A percentile compares a stretch with the other conserved stretches of the same genome.
Evolutionary conservation across 2,329 filamentous ascomycete species (phyloP).

Genomic region (Curvularia eragrostidis): DNA sequence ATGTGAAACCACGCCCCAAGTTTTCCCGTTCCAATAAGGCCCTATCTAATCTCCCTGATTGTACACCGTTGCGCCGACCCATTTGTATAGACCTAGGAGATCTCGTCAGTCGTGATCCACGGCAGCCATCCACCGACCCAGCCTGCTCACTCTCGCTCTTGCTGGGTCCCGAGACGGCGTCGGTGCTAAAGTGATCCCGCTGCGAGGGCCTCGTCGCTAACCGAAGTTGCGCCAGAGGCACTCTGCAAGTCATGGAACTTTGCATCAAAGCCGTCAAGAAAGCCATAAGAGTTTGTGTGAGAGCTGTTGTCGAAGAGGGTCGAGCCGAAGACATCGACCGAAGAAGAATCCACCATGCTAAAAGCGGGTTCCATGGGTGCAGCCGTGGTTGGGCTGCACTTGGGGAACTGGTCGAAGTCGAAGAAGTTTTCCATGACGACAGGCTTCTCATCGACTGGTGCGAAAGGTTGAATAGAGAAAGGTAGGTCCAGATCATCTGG

Average conservation of each 20-base stretch:
- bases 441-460: slow-evolving; percentile 50
- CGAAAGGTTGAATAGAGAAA: slow-evolving; percentile 47
- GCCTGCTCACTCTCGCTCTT: slow-evolving; percentile 29
- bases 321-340: slow-evolving; percentile 46
- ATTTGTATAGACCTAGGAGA: slow-evolving; percentile 38
- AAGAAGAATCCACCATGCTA: slow-evolving; percentile 41
- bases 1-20: slow-evolving; percentile 23
- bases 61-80: slow-evolving; percentile 37
- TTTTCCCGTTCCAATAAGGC: slow-evolving; percentile 20
- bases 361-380: slow-evolving; percentile 33
- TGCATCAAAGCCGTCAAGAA: slow-evolving; percentile 50
- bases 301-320: slow-evolving; percentile 41
- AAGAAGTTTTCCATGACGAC: slow-evolving; percentile 44
- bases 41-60: slow-evolving; percentile 31
- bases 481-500: slow-evolving; percentile 45
- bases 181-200: slow-evolving; percentile 46
- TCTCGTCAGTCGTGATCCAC: slow-evolving; percentile 38
- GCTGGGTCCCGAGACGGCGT: slow-evolving; percentile 33
- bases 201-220: slow-evolving; percentile 58
- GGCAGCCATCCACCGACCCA: slow-evolving; percentile 31
- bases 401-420: slow-evolving; percentile 52
- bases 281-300: slow-evolving; percentile 41
- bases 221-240: slow-evolving; percentile 56
- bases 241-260: slow-evolving; percentile 54
- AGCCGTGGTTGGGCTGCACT: slow-evolving; percentile 29